Evolutionary conservation across 371 early-diverging fungal genomes (phyloP).

Genomic region (Apophysomyces sp.): DNA sequence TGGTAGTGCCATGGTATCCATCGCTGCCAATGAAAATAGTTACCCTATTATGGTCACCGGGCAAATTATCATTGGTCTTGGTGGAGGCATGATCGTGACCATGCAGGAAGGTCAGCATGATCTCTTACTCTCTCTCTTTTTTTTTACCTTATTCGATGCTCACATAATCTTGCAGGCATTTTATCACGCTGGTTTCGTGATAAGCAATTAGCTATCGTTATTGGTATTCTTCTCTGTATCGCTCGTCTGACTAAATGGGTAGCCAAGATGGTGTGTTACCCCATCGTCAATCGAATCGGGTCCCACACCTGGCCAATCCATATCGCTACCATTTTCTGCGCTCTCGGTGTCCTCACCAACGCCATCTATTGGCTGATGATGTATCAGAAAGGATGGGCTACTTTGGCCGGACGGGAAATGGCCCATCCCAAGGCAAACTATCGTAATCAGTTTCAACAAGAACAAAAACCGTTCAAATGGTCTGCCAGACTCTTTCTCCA

Average conservation of each 20-base stretch:
- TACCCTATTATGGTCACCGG: conserved; percentile 47
- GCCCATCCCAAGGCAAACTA: conserved; percentile 13
- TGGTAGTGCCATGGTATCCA: conserved; percentile 36
- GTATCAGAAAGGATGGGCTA: conserved; percentile 33
- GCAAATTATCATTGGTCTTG: conserved; percentile 44
- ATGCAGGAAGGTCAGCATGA: conserved; percentile 34
- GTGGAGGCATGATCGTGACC: conserved; percentile 44
- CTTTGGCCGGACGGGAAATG: conserved; percentile 32
- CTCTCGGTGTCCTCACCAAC: conserved; percentile 29
- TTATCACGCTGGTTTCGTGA: conserved; percentile 48
- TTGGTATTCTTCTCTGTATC: conserved; percentile 31
- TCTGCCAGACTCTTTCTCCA: conserved; percentile 23
- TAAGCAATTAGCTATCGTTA: conserved; percentile 32
- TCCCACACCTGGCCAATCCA: conserved; percentile 27
- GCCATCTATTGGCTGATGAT: conserved; percentile 34
- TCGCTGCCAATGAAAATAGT: conserved; percentile 24
- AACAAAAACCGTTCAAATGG: conserved; percentile 17
- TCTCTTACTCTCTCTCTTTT: not conserved
- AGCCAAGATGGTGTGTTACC: conserved; percentile 44
- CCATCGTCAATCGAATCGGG: conserved; percentile 27
- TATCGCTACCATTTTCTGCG: conserved; percentile 41
- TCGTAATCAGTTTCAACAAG: conserved; percentile 7
- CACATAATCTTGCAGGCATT: conserved; percentile 16
- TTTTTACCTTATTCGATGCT: not conserved
- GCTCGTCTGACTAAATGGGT: conserved; percentile 41